Base-by-base conservation (phyloP, 768 basidiomycete genomes). In the Mycena polygramma region DNA sequence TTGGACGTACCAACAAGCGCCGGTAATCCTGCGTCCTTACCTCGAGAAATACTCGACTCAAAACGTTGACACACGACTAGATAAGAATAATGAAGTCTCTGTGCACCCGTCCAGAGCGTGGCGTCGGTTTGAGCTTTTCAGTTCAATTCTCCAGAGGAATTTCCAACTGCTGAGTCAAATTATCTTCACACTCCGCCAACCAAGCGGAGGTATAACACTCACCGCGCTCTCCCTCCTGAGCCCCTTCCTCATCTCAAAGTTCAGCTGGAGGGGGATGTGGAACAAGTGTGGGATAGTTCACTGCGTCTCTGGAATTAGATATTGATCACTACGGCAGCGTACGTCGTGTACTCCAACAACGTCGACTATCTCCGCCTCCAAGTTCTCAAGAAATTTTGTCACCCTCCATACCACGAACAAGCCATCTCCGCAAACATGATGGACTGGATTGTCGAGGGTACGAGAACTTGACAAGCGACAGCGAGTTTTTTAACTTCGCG, bases 111-210 rank as follows among this genome's bases (percentile, higher is more conserved):
- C 17, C 13, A 1, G 5, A 26, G 20, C 36, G 13, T 65, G 41
- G 48, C 8, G 15, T 9, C 20, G 51, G 17, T 65, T 70, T 36
- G 36, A 58, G 17, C 57, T 45, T 11, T 20, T 70, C 13, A 26
- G 37, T 22, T 57, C 20, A 20, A 6, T 59, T 0, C 20, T 49
- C 8, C 4, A 54, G 39, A 26, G 36, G 4, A 22, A 15, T 19
- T 70, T 70, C 63, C 53, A 37, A 26, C 57, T 70, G 1, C 4
- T 51, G 2, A 55, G 41, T 24, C 61, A 70, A 46, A 20, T 70
- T 8, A 24, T 61, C 4, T 70, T 70, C 51, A 65, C 54, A 4
- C 45, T 43, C 8, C 63, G 64, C 36, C 63, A 65, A 20, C 35
- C 36, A 20, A 65, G 37, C 17, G 63, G 49, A 30, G 69, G 69